phyloP scores from a whole-genome alignment of 2,329 filamentous ascomycete species.

The Cryphonectria japonica region DNA sequence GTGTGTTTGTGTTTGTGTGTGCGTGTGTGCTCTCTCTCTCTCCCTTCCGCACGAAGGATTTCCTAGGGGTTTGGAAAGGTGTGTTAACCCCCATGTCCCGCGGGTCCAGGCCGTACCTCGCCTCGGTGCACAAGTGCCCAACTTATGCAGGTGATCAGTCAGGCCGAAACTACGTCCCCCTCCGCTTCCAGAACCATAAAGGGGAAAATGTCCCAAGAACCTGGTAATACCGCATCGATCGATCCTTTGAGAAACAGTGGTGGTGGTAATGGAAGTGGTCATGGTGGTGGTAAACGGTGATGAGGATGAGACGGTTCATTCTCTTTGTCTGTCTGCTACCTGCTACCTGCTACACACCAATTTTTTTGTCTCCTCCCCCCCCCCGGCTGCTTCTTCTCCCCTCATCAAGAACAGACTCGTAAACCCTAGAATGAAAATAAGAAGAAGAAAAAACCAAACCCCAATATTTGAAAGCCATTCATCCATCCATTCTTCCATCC shows the following conservation, averaged over 20 bases:
- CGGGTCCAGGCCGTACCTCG: not conserved
- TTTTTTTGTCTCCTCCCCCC: not conserved
- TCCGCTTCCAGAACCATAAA: not conserved
- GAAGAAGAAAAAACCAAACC: not conserved
- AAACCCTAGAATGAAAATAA: not conserved
- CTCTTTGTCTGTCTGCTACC: not conserved
- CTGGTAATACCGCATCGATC: not conserved
- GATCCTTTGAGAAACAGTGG: not conserved
- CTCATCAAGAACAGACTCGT: not conserved
- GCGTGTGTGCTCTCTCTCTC: not conserved
- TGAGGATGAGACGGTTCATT: not conserved
- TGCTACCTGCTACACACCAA: not conserved
- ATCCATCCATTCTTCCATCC: not conserved
- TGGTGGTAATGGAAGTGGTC: not conserved
- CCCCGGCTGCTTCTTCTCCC: not conserved
- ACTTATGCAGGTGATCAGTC: constrained; percentile 1
- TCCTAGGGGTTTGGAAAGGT: too few species aligned
- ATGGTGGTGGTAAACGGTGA: not conserved
- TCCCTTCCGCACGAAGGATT: not conserved
- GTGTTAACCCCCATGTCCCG: not conserved
- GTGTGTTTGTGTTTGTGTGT: too few species aligned
- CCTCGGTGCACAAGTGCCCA: not conserved
- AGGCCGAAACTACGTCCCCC: not conserved
- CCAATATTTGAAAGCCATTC: not conserved
- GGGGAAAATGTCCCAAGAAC: not conserved